Percentiles rank a stretch among this genome's conserved stretches.
Conservation (phyloP, 2,329 filamentous ascomycete genomes). For the Cryphonectria japonica region DNA sequence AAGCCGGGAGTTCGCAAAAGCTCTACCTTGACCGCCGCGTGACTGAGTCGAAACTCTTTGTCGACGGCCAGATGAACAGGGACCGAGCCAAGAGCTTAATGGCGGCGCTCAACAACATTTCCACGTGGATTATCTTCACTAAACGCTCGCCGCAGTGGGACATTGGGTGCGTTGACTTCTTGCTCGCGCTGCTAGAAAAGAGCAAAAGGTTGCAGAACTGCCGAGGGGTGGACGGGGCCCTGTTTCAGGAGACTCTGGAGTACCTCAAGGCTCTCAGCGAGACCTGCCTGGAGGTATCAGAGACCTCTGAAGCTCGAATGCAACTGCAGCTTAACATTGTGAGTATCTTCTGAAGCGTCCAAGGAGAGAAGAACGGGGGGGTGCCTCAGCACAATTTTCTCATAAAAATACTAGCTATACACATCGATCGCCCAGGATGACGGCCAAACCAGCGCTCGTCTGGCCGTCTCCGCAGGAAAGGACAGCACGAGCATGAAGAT, state of each 20-base stretch:
- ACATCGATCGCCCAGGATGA: conserved; percentile 13
- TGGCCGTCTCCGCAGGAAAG: conserved; percentile 8
- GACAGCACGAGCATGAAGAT: conserved; percentile 17
- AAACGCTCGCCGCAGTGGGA: conserved; percentile 13
- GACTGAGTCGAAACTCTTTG: neutral
- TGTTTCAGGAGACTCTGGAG: conserved; percentile 4
- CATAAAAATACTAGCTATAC: neutral
- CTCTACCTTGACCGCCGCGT: neutral
- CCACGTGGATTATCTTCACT: conserved; percentile 3
- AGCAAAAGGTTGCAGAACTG: neutral
- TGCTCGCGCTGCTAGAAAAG: neutral
- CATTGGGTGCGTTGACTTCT: neutral
- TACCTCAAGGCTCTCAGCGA: neutral
- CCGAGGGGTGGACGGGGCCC: neutral
- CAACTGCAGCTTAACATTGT: conserved; percentile 12
- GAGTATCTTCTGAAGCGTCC: neutral
- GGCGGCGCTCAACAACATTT: neutral
- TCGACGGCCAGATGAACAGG: conserved; percentile 2
- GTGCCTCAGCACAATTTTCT: neutral
- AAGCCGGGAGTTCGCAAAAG: neutral
- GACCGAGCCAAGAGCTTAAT: neutral
- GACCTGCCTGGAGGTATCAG: neutral
- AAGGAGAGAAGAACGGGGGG: no score
- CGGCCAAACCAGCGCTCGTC: conserved; percentile 9
- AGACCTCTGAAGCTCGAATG: neutral